phyloP scores from a whole-genome alignment of 2,329 filamentous ascomycete genomes.

The Diaporthe ilicicola region DNA sequence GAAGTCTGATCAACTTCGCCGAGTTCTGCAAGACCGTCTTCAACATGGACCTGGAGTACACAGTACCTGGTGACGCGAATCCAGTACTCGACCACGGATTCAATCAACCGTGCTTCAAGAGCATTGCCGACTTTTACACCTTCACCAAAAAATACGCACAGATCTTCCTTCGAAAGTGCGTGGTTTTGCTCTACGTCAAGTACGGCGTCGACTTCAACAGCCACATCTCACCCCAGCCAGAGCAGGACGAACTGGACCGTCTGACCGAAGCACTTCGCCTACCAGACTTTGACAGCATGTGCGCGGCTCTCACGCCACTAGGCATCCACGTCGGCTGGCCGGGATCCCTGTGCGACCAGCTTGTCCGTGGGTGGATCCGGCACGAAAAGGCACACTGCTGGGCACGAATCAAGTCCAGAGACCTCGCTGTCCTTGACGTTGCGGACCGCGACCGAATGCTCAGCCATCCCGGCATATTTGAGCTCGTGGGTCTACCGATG shows the following conservation, averaged over 20 bases:
- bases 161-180: slow-evolving; percentile 86
- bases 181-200: slow-evolving; percentile 85
- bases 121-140: slow-evolving; percentile 61
- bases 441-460: slow-evolving; percentile 44
- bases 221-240: slow-evolving; percentile 68
- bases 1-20: slow-evolving; percentile 62
- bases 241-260: slow-evolving; percentile 82
- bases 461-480: slow-evolving; percentile 91
- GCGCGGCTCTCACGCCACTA: slow-evolving; percentile 63
- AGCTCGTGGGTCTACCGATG: slow-evolving; percentile 89
- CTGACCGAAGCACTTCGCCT: slow-evolving; percentile 79
- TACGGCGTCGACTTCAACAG: slow-evolving; percentile 88
- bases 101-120: slow-evolving; percentile 62
- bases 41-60: slow-evolving; percentile 53
- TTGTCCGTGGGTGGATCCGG: slow-evolving; percentile 77
- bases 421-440: background rate
- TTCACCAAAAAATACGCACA: slow-evolving; percentile 85
- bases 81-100: slow-evolving; percentile 50
- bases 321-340: slow-evolving; percentile 59
- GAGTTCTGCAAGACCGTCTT: slow-evolving; percentile 61
- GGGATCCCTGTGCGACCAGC: slow-evolving; percentile 46
- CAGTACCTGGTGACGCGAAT: slow-evolving; percentile 46
- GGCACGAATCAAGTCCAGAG: slow-evolving; percentile 8
- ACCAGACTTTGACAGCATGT: slow-evolving; percentile 82
- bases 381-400: slow-evolving; percentile 55